Conservation (phyloP, 2,329 filamentous ascomycete genomes). For the Cryphonectria parasitica region DNA sequence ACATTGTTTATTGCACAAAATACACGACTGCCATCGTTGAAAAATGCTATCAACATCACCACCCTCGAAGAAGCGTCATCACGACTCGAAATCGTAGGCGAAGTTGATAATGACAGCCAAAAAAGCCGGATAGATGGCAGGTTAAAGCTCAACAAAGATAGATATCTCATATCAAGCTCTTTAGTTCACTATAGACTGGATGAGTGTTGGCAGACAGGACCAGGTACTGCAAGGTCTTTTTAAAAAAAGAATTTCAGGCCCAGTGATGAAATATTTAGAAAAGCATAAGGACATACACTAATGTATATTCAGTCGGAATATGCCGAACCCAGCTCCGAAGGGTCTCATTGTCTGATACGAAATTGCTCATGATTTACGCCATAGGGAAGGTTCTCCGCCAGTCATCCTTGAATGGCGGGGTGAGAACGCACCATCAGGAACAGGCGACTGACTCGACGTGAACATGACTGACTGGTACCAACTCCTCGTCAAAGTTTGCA, state of each 20-base stretch:
- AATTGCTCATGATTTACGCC: neutral
- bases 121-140: too few species aligned
- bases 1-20: too few species aligned
- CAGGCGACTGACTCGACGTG: neutral
- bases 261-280: neutral
- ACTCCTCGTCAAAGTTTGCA: neutral
- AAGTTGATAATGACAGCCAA: too few species aligned
- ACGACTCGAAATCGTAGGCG: too few species aligned
- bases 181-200: too few species aligned
- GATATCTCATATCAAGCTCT: too few species aligned
- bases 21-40: too few species aligned
- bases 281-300: neutral
- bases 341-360: neutral
- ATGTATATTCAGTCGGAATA: neutral
- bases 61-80: too few species aligned
- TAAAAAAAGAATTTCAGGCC: neutral
- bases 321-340: neutral
- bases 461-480: neutral
- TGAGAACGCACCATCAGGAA: neutral
- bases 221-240: neutral
- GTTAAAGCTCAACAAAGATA: too few species aligned
- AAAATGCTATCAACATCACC: too few species aligned
- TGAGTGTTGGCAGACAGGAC: too few species aligned
- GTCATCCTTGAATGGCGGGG: neutral
- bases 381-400: neutral